A percentile compares a stretch with the other conserved stretches of the same genome.
Evolutionary conservation across 306 rosid species (phyloP).

Genomic region (Hippophae gyantsensis): DNA sequence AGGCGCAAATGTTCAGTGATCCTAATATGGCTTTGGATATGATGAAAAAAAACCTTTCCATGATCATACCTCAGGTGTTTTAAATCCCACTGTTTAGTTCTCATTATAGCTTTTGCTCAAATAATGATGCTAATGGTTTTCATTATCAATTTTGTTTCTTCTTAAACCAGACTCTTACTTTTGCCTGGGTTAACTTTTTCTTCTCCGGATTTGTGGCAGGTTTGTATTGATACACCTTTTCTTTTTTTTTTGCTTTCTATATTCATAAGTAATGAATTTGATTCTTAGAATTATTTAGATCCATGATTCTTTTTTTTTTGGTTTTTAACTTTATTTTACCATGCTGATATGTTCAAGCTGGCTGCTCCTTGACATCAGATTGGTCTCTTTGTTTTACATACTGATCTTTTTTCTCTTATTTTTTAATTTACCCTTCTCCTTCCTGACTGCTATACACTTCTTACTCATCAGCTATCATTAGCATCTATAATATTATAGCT

Average conservation of each 20-base stretch:
- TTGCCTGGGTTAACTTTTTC: slow-evolving; percentile 99
- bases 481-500: not conserved
- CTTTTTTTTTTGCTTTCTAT: not conserved
- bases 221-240: slow-evolving; percentile 23
- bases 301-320: slow-evolving; percentile 6
- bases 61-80: slow-evolving; percentile 92
- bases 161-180: slow-evolving; percentile 84
- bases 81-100: slow-evolving; percentile 6
- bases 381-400: slow-evolving; percentile 4
- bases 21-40: slow-evolving; percentile 99
- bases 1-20: slow-evolving; percentile 97
- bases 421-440: not conserved
- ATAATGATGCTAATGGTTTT: not conserved
- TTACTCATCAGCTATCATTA: not conserved
- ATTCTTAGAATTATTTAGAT: slow-evolving; percentile 2
- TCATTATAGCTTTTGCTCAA: not conserved
- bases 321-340: not conserved
- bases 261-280: slow-evolving; percentile 2
- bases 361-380: not conserved
- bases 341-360: not conserved
- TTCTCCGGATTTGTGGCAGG: slow-evolving; percentile 99
- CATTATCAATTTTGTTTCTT: slow-evolving; percentile 8
- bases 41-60: slow-evolving; percentile 99
- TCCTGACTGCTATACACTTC: no score
- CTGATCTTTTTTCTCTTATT: not conserved